A percentile compares a stretch with the other conserved stretches of the same genome.
Evolutionary conservation across 2,329 filamentous ascomycete genomes (phyloP).

Genomic region (Rachicladosporium sp.): DNA sequence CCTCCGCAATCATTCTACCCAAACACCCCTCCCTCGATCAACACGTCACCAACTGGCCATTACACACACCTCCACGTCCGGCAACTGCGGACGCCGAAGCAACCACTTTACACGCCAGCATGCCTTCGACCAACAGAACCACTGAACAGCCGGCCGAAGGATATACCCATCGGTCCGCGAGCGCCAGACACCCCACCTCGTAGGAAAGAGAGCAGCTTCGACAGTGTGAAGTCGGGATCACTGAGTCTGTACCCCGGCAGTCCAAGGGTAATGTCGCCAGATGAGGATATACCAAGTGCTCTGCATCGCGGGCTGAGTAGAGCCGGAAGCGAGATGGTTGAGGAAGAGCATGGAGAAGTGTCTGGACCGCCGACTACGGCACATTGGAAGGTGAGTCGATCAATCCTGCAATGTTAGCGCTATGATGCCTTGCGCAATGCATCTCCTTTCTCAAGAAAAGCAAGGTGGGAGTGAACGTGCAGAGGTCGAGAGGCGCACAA

Average conservation of each 20-base stretch:
- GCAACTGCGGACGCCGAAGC: conserved; percentile 47
- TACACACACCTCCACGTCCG: conserved; percentile 32
- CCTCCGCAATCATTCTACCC: conserved; percentile 16
- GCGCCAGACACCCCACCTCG: conserved; percentile 34
- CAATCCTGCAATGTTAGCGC: background rate
- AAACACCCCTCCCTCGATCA: conserved; percentile 35
- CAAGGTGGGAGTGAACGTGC: too few relatives aligned
- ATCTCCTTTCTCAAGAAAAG: too few relatives aligned
- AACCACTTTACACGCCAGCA: conserved; percentile 63
- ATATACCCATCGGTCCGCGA: conserved; percentile 29
- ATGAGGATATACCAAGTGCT: background rate
- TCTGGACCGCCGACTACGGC: conserved; percentile 55
- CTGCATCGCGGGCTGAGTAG: conserved; percentile 15
- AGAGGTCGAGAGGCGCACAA: too few relatives aligned
- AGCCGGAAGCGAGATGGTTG: conserved; percentile 18
- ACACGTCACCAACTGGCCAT: conserved; percentile 38
- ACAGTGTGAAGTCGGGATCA: conserved; percentile 21
- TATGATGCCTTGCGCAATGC: background rate
- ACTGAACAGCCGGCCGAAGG: conserved; percentile 31
- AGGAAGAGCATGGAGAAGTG: conserved; percentile 54
- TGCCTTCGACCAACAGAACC: conserved; percentile 61
- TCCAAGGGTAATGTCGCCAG: too few relatives aligned
- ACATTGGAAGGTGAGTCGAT: conserved; percentile 55
- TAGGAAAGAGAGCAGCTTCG: conserved; percentile 52
- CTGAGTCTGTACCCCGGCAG: background rate